Conservation (phyloP, 208 protist genomes). For the Leptomonas pyrrhocoris region DNA sequence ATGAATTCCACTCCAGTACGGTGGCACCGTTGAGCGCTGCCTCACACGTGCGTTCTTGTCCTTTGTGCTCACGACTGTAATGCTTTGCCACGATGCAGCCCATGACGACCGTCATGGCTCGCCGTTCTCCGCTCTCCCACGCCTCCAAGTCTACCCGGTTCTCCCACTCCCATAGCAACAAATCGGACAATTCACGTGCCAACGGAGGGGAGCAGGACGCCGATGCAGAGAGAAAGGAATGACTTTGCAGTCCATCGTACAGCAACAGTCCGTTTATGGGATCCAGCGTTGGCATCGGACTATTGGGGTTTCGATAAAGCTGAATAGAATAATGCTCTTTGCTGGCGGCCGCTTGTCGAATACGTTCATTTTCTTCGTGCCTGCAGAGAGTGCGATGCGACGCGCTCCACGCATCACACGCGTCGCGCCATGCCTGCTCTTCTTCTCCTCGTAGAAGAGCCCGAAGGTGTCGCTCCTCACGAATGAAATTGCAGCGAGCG, state of each 20-base stretch:
- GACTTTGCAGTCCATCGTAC: background rate
- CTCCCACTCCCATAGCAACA: constrained; percentile 29
- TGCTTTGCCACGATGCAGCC: constrained; percentile 38
- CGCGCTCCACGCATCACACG: background rate
- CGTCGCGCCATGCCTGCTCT: constrained; percentile 1
- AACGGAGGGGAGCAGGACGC: background rate
- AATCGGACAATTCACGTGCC: background rate
- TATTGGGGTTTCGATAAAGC: constrained; percentile 11
- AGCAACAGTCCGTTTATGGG: background rate
- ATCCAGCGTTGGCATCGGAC: background rate
- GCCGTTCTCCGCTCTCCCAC: constrained; percentile 44
- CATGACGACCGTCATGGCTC: constrained; percentile 36
- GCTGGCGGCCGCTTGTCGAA: background rate
- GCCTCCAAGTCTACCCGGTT: constrained; percentile 43
- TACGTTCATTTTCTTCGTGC: background rate
- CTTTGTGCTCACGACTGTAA: constrained; percentile 25
- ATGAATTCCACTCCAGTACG: constrained; percentile 44
- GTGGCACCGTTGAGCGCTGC: constrained; percentile 35
- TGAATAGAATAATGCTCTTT: background rate
- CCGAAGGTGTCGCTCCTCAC: constrained; percentile 9
- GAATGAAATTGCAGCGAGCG: constrained; percentile 3
- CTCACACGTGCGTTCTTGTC: constrained; percentile 23
- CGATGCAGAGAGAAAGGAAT: background rate
- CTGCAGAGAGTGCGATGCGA: background rate
- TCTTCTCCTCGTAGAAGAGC: background rate